Evolutionary conservation across 805 yeast genomes (phyloP), one percentile per base, ranked within the genome.

Genomic region (Cyberlindnera maclurae): DNA sequence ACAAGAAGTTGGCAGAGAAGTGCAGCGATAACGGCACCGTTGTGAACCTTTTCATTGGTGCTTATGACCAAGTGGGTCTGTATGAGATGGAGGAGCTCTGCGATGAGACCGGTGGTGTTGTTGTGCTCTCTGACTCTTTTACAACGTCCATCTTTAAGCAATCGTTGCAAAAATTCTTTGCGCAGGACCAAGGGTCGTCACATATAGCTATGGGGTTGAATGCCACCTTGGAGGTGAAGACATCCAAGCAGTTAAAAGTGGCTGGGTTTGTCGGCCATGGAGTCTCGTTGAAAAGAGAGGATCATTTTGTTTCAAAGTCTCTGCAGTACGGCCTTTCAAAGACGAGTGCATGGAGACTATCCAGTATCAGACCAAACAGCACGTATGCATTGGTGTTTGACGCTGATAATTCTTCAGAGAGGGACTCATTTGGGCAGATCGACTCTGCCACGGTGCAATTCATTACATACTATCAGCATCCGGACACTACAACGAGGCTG

Each of bases 61-160:
- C 80, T 11, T 79, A 79, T 54, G 86, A 79, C 55, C 87, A 79
- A 56, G 68, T 77, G 32, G 87, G 87, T 1, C 60, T 79, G 26
- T 71, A 62, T 45, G 87, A 79, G 54, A 80, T 79, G 86, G 79
- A 75, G 42, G 63, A 68, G 12, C 57, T 79, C 10, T 63, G 75
- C 36, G 66, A 69, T 49, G 65, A 65, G 41, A 77, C 84, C 10
- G 86, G 86, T 20, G 87, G 87, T 36, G 62, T 64, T 3, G 68
- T 77, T 18, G 75, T 79, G 3, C 69, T 78, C 63, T 66, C 79
- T 40, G 87, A 79, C 59, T 73, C 80, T 4, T 79, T 79, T 68
- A 87, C 94, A 31, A 89, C 97, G 12, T 81, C 96, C 8, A 88
- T 89, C 50, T 89, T 89, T 72, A 87, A 88, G 60, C 95, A 89